Evolutionary conservation across 1,139 yeast genomes (phyloP), one percentile per base, ranked within the genome.

Genomic region (Arxiozyma heterogenica): DNA sequence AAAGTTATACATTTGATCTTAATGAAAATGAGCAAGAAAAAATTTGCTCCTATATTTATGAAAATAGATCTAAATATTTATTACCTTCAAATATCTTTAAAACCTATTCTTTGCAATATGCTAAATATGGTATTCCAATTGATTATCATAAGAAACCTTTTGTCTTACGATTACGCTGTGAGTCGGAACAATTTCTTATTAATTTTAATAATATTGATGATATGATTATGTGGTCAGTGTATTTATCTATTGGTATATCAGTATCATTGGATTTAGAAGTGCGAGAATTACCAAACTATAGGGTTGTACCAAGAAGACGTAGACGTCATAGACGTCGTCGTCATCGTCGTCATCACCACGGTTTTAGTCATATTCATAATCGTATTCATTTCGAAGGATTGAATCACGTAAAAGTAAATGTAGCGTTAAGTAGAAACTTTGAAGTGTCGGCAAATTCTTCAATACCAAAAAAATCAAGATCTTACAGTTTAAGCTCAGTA

Each of bases 301-400:
- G 90, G 64, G 83, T 88, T 0, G 89, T 86, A 11, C 94, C 94
- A 4, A 72, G 90, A 61, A 74, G 91, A 61, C 30, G 11, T 27
- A 27, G 30, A 27, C 30, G 30, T 9, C 46, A 39, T 18, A 18
- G 30, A 27, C 30, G 30, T 27, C 30, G 30, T 7, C 30, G 30
- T 27, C 30, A 8, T 27, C 30, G 30, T 27, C 6, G 8, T 11
- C 30, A 11, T 27, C 30, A 27, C 8, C 30, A 27, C 30, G 11
- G 11, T 27, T 8, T 27, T 27, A 27, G 30, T 27, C 30, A 27
- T 27, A 27, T 27, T 27, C 30, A 27, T 27, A 27, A 27, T 27
- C 30, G 30, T 27, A 27, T 27, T 27, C 30, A 27, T 27, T 27
- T 27, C 8, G 30, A 27, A 7, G 9, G 30, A 7, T 27, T 11